A percentile compares a stretch with the other conserved stretches of the same genome.
These are phyloP conservation scores for Kodamaea jinghongensis DNA, from an alignment of 805 yeast genomes.

Conservation along the genomic window DNA sequence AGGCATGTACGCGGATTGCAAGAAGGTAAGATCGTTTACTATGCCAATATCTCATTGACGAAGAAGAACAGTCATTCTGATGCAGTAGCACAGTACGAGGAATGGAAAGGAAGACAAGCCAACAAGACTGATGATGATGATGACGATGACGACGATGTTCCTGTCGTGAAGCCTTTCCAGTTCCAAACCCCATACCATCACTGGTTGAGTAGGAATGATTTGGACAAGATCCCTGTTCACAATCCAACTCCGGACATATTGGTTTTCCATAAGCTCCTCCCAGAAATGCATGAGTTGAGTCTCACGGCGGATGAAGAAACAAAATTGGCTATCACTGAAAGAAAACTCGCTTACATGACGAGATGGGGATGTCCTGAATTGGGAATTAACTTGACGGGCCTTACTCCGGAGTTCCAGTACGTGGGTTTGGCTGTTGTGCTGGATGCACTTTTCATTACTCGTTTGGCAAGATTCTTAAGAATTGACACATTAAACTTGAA, in stretches of 20 bases:
- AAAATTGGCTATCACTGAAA: constrained; percentile 19
- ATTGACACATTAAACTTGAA: constrained; percentile 29
- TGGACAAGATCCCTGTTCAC: constrained; percentile 15
- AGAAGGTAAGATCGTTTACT: constrained; percentile 22
- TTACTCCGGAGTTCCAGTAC: constrained; percentile 33
- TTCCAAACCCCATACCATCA: constrained; percentile 34
- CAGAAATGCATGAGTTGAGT: constrained; percentile 29
- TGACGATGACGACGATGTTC: constrained; percentile 24
- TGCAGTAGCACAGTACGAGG: constrained; percentile 21
- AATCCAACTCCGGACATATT: constrained; percentile 13
- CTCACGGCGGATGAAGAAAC: constrained; percentile 23
- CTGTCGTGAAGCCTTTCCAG: constrained; percentile 28
- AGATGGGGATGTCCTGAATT: constrained; percentile 24
- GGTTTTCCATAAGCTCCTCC: constrained; percentile 30
- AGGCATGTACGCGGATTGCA: constrained; percentile 28
- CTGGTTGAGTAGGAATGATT: constrained; percentile 22
- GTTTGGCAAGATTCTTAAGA: constrained; percentile 50
- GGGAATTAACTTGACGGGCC: constrained; percentile 8
- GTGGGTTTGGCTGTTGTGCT: constrained; percentile 59
- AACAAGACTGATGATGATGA: constrained; percentile 20
- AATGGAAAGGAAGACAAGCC: constrained; percentile 3
- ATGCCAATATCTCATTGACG: constrained; percentile 35
- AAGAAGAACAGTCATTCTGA: constrained; percentile 25
- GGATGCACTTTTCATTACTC: constrained; percentile 53
- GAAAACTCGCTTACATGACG: constrained; percentile 24